Evolutionary conservation across 805 yeast species (phyloP), one percentile per base, ranked within the genome.

Genomic region (Sugiyamaella boreocaroliniensis): DNA sequence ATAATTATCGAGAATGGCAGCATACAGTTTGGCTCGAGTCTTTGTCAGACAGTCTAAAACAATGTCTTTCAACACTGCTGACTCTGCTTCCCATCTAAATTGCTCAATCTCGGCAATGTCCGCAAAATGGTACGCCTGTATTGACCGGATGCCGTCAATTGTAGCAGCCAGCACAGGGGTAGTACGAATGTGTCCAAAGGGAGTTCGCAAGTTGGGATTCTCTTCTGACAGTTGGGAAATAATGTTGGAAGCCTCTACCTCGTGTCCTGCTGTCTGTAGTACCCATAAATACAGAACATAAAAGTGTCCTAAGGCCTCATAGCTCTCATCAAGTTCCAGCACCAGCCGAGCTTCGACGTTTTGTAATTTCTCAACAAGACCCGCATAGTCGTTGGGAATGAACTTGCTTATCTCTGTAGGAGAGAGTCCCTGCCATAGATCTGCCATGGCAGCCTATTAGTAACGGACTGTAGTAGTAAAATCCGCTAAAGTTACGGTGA

Each of bases 251-350:
- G 50, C 50, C 9, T 51, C 47, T 15, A 26, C 40, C 7, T 8
- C 5, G 12, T 20, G 29, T 4, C 49, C 45, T 29, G 26, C n/a
- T 11, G 44, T 14, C 19, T 49, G 47, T 5, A 51, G 37, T 2
- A 41, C 16, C 54, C 54, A 51, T 40, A 51, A 51, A 43, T 51
- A 51, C 4, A 26, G 16, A 9, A 45, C 6, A 29, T 51, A 51
- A 26, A 32, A 51, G n/a, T 26, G 18, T 15, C 29, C 47, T 16
- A 20, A 32, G 14, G 10, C 29, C 10, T 8, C 43, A 43, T 20
- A 9, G 6, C 34, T 4, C 46, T n/a, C 43, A 9, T 45, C 16
- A 7, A 19, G 14, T 37, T 49, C 52, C 12, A 41, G 20, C 18
- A 11, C 4, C 26, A 41, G 26, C 44, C 15, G 16, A 16, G 29